Base-by-base conservation (phyloP, 257 asterid genomes). In the Scutellaria minor region DNA sequence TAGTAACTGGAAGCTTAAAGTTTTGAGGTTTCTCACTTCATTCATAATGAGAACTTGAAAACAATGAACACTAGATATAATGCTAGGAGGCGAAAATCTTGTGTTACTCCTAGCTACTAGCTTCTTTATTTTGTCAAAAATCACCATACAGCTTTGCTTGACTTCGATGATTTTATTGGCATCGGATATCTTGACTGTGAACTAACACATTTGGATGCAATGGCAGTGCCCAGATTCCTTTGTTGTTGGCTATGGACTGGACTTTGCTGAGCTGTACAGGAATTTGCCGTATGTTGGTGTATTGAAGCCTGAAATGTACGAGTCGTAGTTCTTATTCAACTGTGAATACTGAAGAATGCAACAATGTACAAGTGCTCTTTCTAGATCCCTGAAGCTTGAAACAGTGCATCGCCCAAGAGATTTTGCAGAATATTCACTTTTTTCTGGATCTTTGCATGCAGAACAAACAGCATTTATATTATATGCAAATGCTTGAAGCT, bases 211-310 rank as follows among this genome's bases (percentile, higher is more conserved):
- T 18, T 51, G 53, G 69, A 22, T 64, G 12, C 45, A 12, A 14
- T 81, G 66, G 74, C 93, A 93, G 97, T 89, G 97, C 74, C 93
- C 96, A 1, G 96, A 94, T 80, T 57, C 76, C 61, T 94, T 91
- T 47, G 95, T 94, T 52, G 98, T 94, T 78, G 99, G 99, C 73
- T 94, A 89, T 73, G 99, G 99, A 13, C 55, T 91, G 60, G 99
- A 94, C 80, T 88, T 83, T 64, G 92, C 84, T 2, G 99, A 91
- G 86, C 76, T 62, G 73, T 94, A 91, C 81, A 80, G 99, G 80
- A 94, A 94, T 87, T 86, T 91, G 85, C 95, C 99, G 12, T 89
- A 79, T 68, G 81, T 89, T 70, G 99, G 97, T 12, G 84, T 87
- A 13, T 74, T 91, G 85, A 91, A 89, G 88, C 95, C 98, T 52